A percentile compares a stretch with the other conserved stretches of the same genome.
Conservation (phyloP, 192 early-diverging fungal genomes). For the Funneliformis geosporum region DNA sequence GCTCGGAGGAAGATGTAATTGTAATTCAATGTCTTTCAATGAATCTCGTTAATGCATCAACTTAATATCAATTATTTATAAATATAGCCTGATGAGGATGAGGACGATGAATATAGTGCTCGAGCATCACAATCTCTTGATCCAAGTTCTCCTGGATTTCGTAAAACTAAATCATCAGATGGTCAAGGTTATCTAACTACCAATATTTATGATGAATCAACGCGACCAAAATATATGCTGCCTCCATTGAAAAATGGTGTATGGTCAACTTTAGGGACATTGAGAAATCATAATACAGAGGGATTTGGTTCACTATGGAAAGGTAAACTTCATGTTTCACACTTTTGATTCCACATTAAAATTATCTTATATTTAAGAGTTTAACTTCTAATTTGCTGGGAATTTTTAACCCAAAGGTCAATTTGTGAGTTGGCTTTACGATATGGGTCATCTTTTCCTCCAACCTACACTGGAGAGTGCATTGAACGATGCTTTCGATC, state of each 20-base stretch:
- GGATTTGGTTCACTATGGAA: conserved; percentile 60
- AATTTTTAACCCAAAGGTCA: conserved; percentile 55
- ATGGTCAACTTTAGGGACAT: conserved; percentile 53
- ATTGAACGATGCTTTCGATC: conserved; percentile 86
- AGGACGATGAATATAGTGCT: conserved; percentile 40
- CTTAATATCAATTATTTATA: background rate
- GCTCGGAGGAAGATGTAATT: conserved; percentile 43
- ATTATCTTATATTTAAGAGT: background rate
- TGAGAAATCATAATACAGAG: conserved; percentile 66
- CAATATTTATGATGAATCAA: conserved; percentile 52
- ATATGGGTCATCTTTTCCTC: conserved; percentile 68
- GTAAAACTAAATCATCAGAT: conserved; percentile 46
- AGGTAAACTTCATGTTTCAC: conserved; percentile 34
- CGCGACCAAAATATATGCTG: conserved; percentile 62
- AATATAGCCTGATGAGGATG: conserved; percentile 18
- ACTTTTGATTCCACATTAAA: background rate
- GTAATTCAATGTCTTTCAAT: background rate
- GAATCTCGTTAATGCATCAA: background rate
- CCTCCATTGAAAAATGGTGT: conserved; percentile 60
- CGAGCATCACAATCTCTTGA: conserved; percentile 39
- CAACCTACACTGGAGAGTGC: conserved; percentile 86
- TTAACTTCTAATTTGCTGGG: background rate
- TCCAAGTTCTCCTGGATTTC: conserved; percentile 49
- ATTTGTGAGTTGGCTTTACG: conserved; percentile 76
- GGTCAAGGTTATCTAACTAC: conserved; percentile 64